Evolutionary conservation across 495 filamentous ascomycete species (phyloP).

Genomic region (Apiosordaria backusii): DNA sequence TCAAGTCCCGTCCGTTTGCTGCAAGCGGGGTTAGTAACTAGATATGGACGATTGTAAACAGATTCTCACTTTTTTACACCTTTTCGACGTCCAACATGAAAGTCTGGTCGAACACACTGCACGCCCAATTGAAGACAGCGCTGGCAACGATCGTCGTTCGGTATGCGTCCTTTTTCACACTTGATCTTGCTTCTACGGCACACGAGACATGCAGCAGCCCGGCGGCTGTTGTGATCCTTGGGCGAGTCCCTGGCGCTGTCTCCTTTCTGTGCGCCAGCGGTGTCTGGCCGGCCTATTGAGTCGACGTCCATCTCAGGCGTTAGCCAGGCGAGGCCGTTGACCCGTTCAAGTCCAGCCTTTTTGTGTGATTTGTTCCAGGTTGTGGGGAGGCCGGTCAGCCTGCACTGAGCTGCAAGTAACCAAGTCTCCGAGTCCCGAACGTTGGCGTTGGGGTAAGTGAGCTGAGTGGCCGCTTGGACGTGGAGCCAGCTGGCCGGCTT

Average conservation of each 20-base stretch:
- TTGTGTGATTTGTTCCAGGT: conserved; percentile 10
- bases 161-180: conserved; percentile 51
- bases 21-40: conserved; percentile 11
- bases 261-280: conserved; percentile 5
- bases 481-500: background rate
- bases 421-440: background rate
- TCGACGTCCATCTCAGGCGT: conserved; percentile 13
- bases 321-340: background rate
- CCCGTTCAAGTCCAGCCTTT: conserved; percentile 3
- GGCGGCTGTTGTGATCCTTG: conserved; percentile 29
- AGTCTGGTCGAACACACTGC: conserved; percentile 63
- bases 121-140: conserved; percentile 56
- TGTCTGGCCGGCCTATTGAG: conserved; percentile 18
- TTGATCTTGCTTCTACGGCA: conserved; percentile 67
- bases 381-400: conserved; percentile 15
- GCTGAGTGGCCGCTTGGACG: background rate
- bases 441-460: conserved; percentile 13
- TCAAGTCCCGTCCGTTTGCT: conserved; percentile 72
- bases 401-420: conserved; percentile 1
- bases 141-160: conserved; percentile 52
- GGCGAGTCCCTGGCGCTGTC: conserved; percentile 21
- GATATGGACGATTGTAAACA: background rate
- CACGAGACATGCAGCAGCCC: conserved; percentile 60
- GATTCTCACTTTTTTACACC: conserved; percentile 66
- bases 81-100: conserved; percentile 68